Conservation (phyloP, 2,329 filamentous ascomycete genomes). For the Amylocarpus encephaloides region DNA sequence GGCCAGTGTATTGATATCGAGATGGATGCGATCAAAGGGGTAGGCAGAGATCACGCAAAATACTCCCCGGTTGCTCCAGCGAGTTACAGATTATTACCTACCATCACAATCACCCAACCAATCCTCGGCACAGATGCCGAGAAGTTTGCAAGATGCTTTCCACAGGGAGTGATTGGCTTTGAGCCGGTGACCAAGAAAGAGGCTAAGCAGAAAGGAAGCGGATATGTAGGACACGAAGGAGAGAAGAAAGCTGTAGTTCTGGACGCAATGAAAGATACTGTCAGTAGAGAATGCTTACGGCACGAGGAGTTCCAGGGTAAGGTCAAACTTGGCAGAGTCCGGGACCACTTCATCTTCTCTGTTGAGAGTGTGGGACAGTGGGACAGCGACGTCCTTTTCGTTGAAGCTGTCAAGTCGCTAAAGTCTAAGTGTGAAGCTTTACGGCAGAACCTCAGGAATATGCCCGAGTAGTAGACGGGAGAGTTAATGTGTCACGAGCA, state of each 20-base stretch:
- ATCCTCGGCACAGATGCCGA: constrained; percentile 81
- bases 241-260: constrained; percentile 81
- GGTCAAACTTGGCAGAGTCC: constrained; percentile 81
- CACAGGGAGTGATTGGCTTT: constrained; percentile 76
- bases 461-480: constrained; percentile 40
- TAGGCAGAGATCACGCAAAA: constrained; percentile 91
- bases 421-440: constrained; percentile 77
- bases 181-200: constrained; percentile 66
- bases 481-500: not conserved
- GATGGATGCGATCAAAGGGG: constrained; percentile 92
- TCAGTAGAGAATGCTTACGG: constrained; percentile 85
- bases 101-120: constrained; percentile 75
- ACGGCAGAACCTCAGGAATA: constrained; percentile 62
- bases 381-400: constrained; percentile 86
- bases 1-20: constrained; percentile 80
- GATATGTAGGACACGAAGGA: constrained; percentile 68
- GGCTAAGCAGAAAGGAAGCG: constrained; percentile 50
- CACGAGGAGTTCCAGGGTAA: constrained; percentile 93
- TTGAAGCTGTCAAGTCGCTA: constrained; percentile 79
- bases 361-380: constrained; percentile 95
- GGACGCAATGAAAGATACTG: constrained; percentile 89
- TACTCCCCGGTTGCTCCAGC: constrained; percentile 95
- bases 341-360: constrained; percentile 96
- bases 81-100: constrained; percentile 83
- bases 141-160: constrained; percentile 89